Base-by-base conservation (phyloP, 305 asterid genomes). In the Fraxinus albicans region DNA sequence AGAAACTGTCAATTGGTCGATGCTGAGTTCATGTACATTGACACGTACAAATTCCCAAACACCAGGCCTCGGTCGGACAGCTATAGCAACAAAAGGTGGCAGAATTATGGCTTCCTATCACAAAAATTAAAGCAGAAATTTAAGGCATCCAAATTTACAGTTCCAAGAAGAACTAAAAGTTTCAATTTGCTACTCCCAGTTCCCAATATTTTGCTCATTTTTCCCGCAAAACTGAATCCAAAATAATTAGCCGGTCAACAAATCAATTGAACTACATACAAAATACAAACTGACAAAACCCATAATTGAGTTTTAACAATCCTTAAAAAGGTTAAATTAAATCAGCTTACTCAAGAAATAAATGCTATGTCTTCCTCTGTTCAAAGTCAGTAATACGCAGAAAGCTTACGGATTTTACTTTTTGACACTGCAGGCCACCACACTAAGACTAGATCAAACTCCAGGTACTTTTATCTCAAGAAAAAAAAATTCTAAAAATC, bases 41-140 rank as follows among this genome's bases (percentile, higher is more conserved):
- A 96, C 95, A 19, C 98, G 98, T 47, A 96, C 96, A 70, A 82
- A 94, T 82, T 96, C 99, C 99, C 99, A 96, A 83, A 96, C 99
- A 74, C 99, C 99, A 23, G 99, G 99, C 90, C 99, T 92, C 25
- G 99, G 99, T 33, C 99, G 94, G 82, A 96, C 80, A 75, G 99
- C 97, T 73, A 96, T 73, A 77, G 98, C 98, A 84, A 96, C 99
- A 83, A 96, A 96, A 36, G 99, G 98, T 33, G 99, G 99, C 81
- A 93, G 63, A 78, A 96, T 92, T 74, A 96, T 95, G n/a, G 96
- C 98, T 90, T 96, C 99, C 99, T 96, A 90, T 80, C 83, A 87
- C 4, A 17, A 85, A 80, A 21, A 79, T 33, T 34, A 81, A 67
- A 67, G 78, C 40, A 38, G 33, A 80, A 69, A 55, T 1, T 36